Base-by-base conservation (phyloP, 345 rosid species). In the Passiflora organensis region DNA sequence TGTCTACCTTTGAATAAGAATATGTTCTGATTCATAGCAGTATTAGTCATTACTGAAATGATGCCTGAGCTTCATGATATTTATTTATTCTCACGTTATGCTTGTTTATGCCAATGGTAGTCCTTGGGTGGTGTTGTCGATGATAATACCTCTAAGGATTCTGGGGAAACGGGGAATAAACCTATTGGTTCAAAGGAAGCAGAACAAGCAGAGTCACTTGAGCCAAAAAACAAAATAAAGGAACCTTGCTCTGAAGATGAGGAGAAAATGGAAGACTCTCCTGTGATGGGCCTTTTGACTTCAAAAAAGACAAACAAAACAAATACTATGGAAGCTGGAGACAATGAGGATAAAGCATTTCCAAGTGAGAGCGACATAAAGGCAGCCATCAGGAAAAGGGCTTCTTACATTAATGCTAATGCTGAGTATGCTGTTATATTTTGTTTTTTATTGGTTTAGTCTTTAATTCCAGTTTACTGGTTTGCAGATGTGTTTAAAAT, bases 261-360 rank as follows among this genome's bases (percentile, higher is more conserved):
- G 13, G 86, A 74, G 49, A 84, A 76, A 65, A 63, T 80, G 77
- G 86, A 86, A 70, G 88, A 78, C 71, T 88, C 89, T 14, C 95
- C 93, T 22, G 88, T 79, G 15, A 71, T 80, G 79, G 89, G 89
- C 52, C 82, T 82, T 53, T 43, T 83, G 76, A 63, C 81, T 1
- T 83, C 76, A 18, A 51, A 65, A 10, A 72, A 58, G 37, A 43
- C 63, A 22, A 46, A 68, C 44, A 79, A 78, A 48, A 50, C 76
- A 44, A 72, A 73, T 59, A 55, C 37, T 23, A 60, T 63, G 64
- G 59, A 71, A 69, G 42, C 72, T 60, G 62, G 61, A 56, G 71
- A 54, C 4, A 51, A 65, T 43, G 67, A 66, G 64, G 61, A 51
- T 32, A 70, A 75, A 63, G 82, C 74, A 56, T 71, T 54, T 39